These are phyloP conservation scores for Colletotrichum tanaceti DNA, from an alignment of 2,329 filamentous ascomycete genomes.

Conservation along the genomic window DNA sequence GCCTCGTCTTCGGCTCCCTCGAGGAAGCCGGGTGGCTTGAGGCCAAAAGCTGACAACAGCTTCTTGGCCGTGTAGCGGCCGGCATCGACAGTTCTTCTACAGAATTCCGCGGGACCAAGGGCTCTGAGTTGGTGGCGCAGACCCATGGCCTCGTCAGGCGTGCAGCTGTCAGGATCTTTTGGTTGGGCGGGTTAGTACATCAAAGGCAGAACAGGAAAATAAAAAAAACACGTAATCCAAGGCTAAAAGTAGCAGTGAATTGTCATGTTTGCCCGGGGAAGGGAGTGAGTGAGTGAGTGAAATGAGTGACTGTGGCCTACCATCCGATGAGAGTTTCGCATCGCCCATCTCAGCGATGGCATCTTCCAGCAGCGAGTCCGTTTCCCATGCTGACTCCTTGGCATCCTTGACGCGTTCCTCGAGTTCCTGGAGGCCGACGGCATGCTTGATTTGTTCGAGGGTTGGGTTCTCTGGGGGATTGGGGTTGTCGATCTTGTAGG, in stretches of 20 bases:
- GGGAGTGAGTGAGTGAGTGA: slow-evolving; percentile 8
- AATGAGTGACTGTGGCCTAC: slow-evolving; percentile 52
- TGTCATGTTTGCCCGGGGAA: slow-evolving; percentile 24
- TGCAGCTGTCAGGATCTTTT: slow-evolving; percentile 65
- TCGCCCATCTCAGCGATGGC: slow-evolving; percentile 68
- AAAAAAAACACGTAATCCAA: slow-evolving; percentile 35
- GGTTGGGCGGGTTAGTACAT: slow-evolving; percentile 35
- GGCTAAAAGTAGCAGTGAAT: slow-evolving; percentile 33
- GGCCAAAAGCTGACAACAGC: slow-evolving; percentile 86
- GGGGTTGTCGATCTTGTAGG: slow-evolving; percentile 50
- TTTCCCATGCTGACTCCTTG: slow-evolving; percentile 68
- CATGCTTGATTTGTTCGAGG: slow-evolving; percentile 51
- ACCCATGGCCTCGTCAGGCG: slow-evolving; percentile 73
- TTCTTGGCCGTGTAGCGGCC: slow-evolving; percentile 81
- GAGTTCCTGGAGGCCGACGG: slow-evolving; percentile 54
- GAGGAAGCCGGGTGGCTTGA: slow-evolving; percentile 79
- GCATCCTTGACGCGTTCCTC: slow-evolving; percentile 65
- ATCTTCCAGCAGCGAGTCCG: slow-evolving; percentile 73
- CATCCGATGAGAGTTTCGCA: slow-evolving; percentile 56
- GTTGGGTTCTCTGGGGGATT: slow-evolving; percentile 50
- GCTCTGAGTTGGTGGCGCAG: slow-evolving; percentile 79
- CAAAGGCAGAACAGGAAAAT: slow-evolving; percentile 12
- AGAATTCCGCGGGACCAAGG: slow-evolving; percentile 82
- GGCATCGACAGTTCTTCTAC: slow-evolving; percentile 75
- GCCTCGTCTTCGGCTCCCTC: slow-evolving; percentile 78